These are phyloP conservation scores for Syzygium aromaticum DNA, from an alignment of 345 rosid species.

Conservation along the genomic window DNA sequence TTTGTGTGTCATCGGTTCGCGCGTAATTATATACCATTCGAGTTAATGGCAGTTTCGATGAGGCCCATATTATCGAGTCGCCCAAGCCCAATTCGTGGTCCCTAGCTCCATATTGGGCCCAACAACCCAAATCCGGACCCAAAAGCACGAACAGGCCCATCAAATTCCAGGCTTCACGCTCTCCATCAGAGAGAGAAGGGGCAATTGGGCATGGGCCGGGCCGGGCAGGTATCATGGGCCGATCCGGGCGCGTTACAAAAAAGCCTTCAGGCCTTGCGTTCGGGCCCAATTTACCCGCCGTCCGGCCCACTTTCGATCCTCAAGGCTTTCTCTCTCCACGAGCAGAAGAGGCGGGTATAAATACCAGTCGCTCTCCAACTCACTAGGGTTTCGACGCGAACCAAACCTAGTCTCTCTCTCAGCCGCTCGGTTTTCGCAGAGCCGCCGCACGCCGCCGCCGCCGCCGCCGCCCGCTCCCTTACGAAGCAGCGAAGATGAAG, in stretches of 20 bases:
- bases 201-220: too few relatives aligned
- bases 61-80: background rate
- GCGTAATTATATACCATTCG: background rate
- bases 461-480: background rate
- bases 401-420: background rate
- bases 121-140: accelerated
- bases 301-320: background rate
- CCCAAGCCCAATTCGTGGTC: background rate
- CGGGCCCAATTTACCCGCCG: background rate
- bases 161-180: background rate
- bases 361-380: background rate
- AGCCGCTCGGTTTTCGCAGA: background rate
- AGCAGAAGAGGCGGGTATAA: background rate
- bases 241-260: accelerated
- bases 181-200: background rate
- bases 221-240: background rate
- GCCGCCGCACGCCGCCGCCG: background rate
- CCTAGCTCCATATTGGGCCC: background rate
- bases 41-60: background rate
- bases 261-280: background rate
- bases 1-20: accelerated
- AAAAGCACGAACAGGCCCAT: background rate
- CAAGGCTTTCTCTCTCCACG: background rate
- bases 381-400: background rate
- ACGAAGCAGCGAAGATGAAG: conserved; percentile 21